Percentiles rank a stretch among this genome's conserved stretches.
Conservation (phyloP, 73 alveolate genomes). For the Paramecium octaurelia region DNA sequence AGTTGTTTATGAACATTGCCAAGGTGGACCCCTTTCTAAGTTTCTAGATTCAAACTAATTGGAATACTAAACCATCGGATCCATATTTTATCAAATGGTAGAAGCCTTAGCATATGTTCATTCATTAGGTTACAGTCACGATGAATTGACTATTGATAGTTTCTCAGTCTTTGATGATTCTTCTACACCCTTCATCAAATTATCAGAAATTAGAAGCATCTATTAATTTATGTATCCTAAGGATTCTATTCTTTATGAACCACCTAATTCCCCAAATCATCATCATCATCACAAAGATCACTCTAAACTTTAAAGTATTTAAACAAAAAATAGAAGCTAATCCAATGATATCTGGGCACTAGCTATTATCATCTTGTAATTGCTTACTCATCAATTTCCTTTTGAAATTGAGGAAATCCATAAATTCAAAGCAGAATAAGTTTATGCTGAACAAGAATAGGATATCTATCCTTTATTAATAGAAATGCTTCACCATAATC, state of each 20-base stretch:
- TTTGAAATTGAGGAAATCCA: background rate
- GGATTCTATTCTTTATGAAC: background rate
- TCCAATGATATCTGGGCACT: background rate
- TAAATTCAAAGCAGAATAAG: background rate
- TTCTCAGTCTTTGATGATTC: background rate
- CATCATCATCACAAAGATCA: background rate
- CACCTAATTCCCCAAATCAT: background rate
- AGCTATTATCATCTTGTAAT: background rate
- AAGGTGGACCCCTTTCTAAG: background rate
- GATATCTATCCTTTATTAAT: background rate
- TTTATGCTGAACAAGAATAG: background rate
- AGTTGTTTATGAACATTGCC: background rate
- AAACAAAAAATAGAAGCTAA: background rate
- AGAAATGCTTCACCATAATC: background rate
- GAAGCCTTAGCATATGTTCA: background rate
- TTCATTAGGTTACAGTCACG: background rate
- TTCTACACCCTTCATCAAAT: background rate
- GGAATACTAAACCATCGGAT: background rate
- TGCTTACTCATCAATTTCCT: background rate
- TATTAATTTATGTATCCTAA: conserved; percentile 2
- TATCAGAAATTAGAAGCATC: background rate
- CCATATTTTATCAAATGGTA: background rate
- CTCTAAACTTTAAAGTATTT: background rate
- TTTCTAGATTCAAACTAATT: background rate
- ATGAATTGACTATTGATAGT: conserved; percentile 8